Base-by-base conservation (phyloP, 306 rosid species). In the Gynostemma pentaphyllum region DNA sequence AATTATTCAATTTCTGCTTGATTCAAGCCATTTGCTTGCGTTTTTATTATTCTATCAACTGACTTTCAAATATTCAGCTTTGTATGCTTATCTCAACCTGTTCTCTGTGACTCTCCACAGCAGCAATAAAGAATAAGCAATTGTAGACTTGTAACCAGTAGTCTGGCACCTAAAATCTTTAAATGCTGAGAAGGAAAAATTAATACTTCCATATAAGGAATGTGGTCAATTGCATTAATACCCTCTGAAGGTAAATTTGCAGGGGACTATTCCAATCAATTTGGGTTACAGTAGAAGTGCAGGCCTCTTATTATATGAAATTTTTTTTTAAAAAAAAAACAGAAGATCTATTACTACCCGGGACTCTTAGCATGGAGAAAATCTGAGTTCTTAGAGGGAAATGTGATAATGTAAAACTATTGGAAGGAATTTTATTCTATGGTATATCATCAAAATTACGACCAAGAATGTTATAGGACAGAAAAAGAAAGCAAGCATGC, bases 361-460 rank as follows among this genome's bases (percentile, higher is more conserved):
- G 19, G 27, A 21, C 34, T 2, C 18, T 21, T 37, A 2, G 47
- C 21, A 59, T 13, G 47, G 37, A 11, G 5, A 27, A 39, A 12
- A 19, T 16, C 7, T 56, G 9, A 1, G 19, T 59, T 37, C 22
- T 10, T 59, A 7, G 32, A 37, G 18, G 47, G 45, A 21, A 36
- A 59, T 59, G 7, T 37, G 30, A 37, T 32, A 59, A 34, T 4
- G 26, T 30, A 34, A 32, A 37, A 18, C 32, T 59, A 12, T 12
- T 59, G 32, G 47, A 19, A 59, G 65, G 46, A 46, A n/a, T n/a
- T n/a, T n/a, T n/a, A n/a, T 36, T 59, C 21, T 59, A 37, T 19
- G 19, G 46, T 59, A 46, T 21, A 34, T 22, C 12, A 4, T 37
- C 32, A 59, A 36, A 36, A 21, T 59, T 2, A 21, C 26, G 13